Evolutionary conservation across 1,284 basidiomycete species (phyloP), one percentile per base, ranked within the genome.

Genomic region (Ceratobasidium papillatum): DNA sequence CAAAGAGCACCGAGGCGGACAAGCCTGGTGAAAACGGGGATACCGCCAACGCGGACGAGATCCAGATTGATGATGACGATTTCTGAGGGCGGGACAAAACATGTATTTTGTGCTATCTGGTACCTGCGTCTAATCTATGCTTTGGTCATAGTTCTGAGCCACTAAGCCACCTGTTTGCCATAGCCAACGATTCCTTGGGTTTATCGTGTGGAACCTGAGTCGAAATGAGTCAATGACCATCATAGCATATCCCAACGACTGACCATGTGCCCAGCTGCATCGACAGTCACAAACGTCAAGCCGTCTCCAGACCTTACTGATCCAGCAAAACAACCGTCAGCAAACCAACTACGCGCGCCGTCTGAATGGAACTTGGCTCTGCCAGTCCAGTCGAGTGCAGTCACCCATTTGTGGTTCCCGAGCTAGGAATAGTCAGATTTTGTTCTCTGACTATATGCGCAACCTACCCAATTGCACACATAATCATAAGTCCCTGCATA

Each of bases 31-130:
- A 81, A 45, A 82, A 80, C 25, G 78, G 79, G 38, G 77, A 71
- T 8, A 82, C 78, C 76, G 77, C 80, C 78, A 94, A 94, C 80
- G 87, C 83, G 54, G 92, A 94, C 75, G 92, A 94, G 82, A 94
- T 94, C 76, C 92, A 92, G 78, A 94, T 94, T 68, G 92, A 94
- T 80, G 92, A 93, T 74, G 91, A 93, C 78, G 89, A 91, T 80
- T 73, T 64, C 52, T 71, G 27, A 56, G 30, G 32, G 47, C 14
- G 19, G 32, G 54, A 58, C 32, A 43, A 62, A 62, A 62, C n/a
- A 56, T 56, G 52, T 62, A n/a, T 62, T 25, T 43, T 27, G 59
- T 43, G n/a, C 27, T 25, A 45, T 45, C 41, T 62, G 36, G 22
- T 30, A 36, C 38, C 30, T 45, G 59, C 36, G 38, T 30, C 59